Evolutionary conservation across 1,284 basidiomycete genomes (phyloP), one percentile per base, ranked within the genome.

Genomic region (Puccinia hordei): DNA sequence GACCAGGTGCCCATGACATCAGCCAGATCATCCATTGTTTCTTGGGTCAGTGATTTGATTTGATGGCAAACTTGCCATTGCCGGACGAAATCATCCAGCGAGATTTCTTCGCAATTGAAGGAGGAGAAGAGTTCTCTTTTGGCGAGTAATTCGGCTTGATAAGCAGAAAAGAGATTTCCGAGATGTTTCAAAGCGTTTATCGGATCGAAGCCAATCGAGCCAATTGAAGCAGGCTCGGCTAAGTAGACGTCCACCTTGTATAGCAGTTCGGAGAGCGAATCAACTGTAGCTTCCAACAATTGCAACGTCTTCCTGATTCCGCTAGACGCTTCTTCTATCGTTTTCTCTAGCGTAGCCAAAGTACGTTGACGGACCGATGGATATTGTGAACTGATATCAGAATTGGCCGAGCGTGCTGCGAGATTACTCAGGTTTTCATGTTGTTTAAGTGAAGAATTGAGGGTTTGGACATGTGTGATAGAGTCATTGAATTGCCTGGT

Each of bases 401-500:
- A 8, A 19, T 19, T 19, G 27, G 19, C 49, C 22, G 73, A n/a
- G 19, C 63, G 63, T n/a, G 59, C 6, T 24, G 41, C 53, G 49
- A 79, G 51, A 9, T 71, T 71, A 44, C 44, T 71, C 66, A 79
- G 53, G 44, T 79, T 79, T 1, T 71, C 68, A 69, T 46, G 66
- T 61, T 79, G 76, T 30, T 71, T 53, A 12, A 57, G 33, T 24
- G 66, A 46, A 2, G 76, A 69, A 33, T 61, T 59, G 10, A 79
- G 66, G 24, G 65, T 59, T 72, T 79, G 76, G n/a, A 79, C 76
- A 33, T 69, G 66, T n/a, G 63, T 59, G 53, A 79, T 79, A 2
- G 76, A 79, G 51, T 79, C 76, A 51, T 79, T 79, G 46, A 69
- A 79, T 44, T 69, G 63, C 63, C 73, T 65, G 41, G 27, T 41